These are phyloP conservation scores for Zygosaccharomyces sapae DNA, from an alignment of 1,139 yeast genomes.

Conservation along the genomic window DNA sequence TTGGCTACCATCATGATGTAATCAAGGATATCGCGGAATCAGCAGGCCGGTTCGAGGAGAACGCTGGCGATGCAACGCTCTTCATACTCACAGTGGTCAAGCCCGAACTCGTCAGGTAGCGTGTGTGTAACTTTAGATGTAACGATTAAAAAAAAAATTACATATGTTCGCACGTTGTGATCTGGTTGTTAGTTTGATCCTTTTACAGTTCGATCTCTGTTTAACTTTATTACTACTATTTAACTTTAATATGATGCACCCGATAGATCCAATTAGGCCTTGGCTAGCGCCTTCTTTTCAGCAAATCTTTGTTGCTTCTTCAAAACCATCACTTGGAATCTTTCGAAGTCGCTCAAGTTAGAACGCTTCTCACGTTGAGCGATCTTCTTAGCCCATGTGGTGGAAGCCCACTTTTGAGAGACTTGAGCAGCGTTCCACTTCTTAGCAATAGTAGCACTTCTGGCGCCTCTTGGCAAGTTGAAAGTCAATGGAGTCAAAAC, in stretches of 20 bases:
- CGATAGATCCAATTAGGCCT: slow-evolving; percentile 53
- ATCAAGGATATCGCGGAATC: background rate
- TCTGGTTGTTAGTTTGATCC: slow-evolving; percentile 7
- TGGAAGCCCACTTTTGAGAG: slow-evolving; percentile 84
- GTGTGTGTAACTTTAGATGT: slow-evolving; percentile 6
- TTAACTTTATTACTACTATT: slow-evolving; percentile 1
- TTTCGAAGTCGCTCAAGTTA: slow-evolving; percentile 91
- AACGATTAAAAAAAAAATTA: slow-evolving; percentile 5
- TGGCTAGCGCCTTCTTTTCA: slow-evolving; percentile 87
- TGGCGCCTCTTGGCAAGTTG: slow-evolving; percentile 91
- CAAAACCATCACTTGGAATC: slow-evolving; percentile 97
- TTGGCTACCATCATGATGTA: slow-evolving; percentile 3
- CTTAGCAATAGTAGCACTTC: slow-evolving; percentile 80
- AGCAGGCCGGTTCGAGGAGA: background rate
- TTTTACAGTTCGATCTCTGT: slow-evolving; percentile 5
- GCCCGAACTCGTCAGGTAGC: slow-evolving; percentile 19
- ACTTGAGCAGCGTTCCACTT: slow-evolving; percentile 92
- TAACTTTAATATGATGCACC: slow-evolving; percentile 3
- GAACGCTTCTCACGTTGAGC: slow-evolving; percentile 93
- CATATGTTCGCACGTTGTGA: background rate
- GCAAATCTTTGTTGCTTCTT: slow-evolving; percentile 96
- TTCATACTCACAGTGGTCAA: slow-evolving; percentile 23
- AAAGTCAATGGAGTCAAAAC: slow-evolving; percentile 90
- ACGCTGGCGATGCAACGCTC: slow-evolving; percentile 12
- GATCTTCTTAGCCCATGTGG: slow-evolving; percentile 97